Evolutionary conservation across 192 early-diverging fungal species (phyloP), one percentile per base, ranked within the genome.

Genomic region (Dissophora globulifera): DNA sequence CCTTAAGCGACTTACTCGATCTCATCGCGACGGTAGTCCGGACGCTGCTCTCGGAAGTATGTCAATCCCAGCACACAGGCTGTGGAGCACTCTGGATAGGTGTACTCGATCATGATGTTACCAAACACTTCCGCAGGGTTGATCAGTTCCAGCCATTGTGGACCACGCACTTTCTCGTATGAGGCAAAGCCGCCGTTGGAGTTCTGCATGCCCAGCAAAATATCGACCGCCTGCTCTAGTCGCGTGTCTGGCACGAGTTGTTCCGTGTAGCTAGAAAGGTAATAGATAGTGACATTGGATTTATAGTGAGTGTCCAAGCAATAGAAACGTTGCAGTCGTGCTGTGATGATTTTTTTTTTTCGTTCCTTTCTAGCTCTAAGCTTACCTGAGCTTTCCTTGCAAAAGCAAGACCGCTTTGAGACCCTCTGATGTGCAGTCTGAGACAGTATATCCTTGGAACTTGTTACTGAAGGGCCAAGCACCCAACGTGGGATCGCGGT

Each of bases 41-140:
- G 95, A 72, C 89, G 86, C 29, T 81, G 76, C 56, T 93, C 86
- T 25, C 79, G 56, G 81, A 97, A 99, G 1, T 86, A 84, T 12
- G 86, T 83, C 52, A 99, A 83, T 9, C 93, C 94, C 19, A 96
- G 89, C 10, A 99, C 79, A 9, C 92, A 94, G 26, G 96, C 91
- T 10, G 96, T 97, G 12, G 97, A 96, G 85, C 97, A 99, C 74
- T 99, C 97, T 16, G 94, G 93, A 81, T 99, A 99, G 48, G 83
- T 83, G 85, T 99, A 99, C 81, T 97, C 96, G 46, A 95, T 88
- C 96, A 98, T 98, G 61, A 97, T 95, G 61, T 93, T 93, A 31
- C 94, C 95, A 91, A 99, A 99, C 17, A 99, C 95, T 83, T 98
- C 95, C 20, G 97, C 93, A 15, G 97, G 94, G 74, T 99, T 99